phyloP scores from a whole-genome alignment of 1,284 basidiomycete genomes.

The Cutaneotrichosporon cutaneum region DNA sequence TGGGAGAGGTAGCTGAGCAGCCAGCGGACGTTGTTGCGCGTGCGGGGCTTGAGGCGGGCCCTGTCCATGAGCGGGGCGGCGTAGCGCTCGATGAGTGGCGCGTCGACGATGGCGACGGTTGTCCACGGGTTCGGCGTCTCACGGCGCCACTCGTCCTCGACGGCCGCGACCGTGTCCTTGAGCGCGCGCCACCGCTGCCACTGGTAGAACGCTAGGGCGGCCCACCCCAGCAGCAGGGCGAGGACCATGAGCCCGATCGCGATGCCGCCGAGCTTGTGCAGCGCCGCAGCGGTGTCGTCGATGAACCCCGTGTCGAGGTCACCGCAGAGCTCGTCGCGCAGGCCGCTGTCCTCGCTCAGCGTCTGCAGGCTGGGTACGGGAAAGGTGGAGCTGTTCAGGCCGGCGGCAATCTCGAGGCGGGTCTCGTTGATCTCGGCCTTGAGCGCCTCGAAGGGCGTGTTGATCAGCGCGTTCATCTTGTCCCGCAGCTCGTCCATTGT shows the following conservation, averaged over 20 bases:
- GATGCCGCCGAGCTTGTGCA: conserved; percentile 73
- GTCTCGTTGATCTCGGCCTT: conserved; percentile 85
- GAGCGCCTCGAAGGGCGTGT: conserved; percentile 78
- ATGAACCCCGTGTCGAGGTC: conserved; percentile 76
- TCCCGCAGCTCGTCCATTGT: conserved; percentile 72
- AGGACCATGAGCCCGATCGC: conserved; percentile 66
- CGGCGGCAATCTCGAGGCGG: conserved; percentile 61
- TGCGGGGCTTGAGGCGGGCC: conserved; percentile 26
- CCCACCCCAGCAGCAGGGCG: conserved; percentile 47
- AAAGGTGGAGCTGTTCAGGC: conserved; percentile 67
- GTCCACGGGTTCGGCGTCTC: conserved; percentile 36
- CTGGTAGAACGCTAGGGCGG: conserved; percentile 47
- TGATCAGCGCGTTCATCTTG: conserved; percentile 68
- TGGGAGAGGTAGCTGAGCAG: conserved; percentile 81
- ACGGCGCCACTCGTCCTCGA: conserved; percentile 40
- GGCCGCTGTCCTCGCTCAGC: conserved; percentile 27
- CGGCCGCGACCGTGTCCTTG: conserved; percentile 37
- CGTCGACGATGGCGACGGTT: conserved; percentile 47
- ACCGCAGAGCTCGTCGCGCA: conserved; percentile 59
- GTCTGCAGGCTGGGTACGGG: conserved; percentile 61
- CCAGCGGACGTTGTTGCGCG: conserved; percentile 49
- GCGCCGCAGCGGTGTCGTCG: conserved; percentile 73
- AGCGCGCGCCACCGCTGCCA: conserved; percentile 48
- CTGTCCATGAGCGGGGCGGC: conserved; percentile 29
- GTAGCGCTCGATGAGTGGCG: conserved; percentile 48